Conservation (phyloP, 208 protist genomes). For the Trypanosoma mega region DNA sequence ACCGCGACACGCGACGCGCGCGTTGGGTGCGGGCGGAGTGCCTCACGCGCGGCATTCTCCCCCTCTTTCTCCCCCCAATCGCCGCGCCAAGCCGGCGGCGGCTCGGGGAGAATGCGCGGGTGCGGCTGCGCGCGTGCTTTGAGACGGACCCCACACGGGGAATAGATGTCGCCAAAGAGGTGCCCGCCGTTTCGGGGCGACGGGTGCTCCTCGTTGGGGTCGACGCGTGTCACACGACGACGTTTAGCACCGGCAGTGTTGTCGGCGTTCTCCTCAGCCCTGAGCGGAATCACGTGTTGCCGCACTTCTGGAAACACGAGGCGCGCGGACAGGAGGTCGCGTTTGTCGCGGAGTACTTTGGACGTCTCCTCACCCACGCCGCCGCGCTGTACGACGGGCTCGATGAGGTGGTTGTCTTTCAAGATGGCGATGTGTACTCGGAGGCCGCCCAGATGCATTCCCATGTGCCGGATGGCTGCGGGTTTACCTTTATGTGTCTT, state of each 20-base stretch:
- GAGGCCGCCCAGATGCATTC: constrained; percentile 63
- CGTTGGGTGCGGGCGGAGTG: constrained; percentile 82
- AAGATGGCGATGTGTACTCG: constrained; percentile 87
- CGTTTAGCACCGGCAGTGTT: constrained; percentile 57
- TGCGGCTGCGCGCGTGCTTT: constrained; percentile 56
- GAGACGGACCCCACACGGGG: constrained; percentile 68
- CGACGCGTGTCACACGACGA: constrained; percentile 84
- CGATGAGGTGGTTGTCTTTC: constrained; percentile 88
- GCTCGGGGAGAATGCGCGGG: constrained; percentile 36
- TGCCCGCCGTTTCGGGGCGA: constrained; percentile 54
- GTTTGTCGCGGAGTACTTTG: constrained; percentile 60
- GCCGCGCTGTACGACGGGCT: constrained; percentile 50
- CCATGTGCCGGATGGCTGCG: constrained; percentile 50
- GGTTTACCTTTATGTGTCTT: constrained; percentile 89
- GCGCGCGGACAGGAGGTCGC: constrained; percentile 61
- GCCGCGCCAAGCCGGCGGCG: constrained; percentile 35
- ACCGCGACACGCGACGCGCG: constrained; percentile 50
- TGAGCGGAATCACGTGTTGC: constrained; percentile 57
- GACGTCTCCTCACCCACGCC: constrained; percentile 34
- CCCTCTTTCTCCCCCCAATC: constrained; percentile 43
- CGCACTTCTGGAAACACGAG: constrained; percentile 79
- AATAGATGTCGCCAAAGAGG: constrained; percentile 57
- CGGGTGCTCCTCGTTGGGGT: constrained; percentile 79
- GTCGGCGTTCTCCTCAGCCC: constrained; percentile 68
- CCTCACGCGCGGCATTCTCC: constrained; percentile 72